Percentiles rank a stretch among this genome's conserved stretches.
These are phyloP conservation scores for Yarrowia sp. DNA, from an alignment of 805 yeast genomes.

Conservation along the genomic window DNA sequence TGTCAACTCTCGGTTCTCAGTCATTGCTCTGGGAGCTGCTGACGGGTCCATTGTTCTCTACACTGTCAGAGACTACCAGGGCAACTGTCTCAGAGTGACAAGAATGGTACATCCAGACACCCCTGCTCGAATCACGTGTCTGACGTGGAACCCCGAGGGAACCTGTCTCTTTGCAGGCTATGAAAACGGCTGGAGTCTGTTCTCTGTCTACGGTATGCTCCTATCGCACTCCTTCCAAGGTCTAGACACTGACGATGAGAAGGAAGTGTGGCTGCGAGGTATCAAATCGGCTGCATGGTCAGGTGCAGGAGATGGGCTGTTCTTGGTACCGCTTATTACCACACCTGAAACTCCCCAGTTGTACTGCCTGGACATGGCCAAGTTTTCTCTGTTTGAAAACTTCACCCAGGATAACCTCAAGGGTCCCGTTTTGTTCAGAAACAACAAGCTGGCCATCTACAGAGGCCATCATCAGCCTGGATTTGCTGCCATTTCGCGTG, in stretches of 20 bases:
- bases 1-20: conserved; percentile 54
- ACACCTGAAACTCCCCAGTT: conserved; percentile 2
- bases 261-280: conserved; percentile 45
- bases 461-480: conserved; percentile 57
- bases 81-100: conserved; percentile 46
- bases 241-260: conserved; percentile 43
- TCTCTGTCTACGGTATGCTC: conserved; percentile 58
- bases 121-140: conserved; percentile 44
- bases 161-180: conserved; percentile 48
- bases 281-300: conserved; percentile 49
- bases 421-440: conserved; percentile 55
- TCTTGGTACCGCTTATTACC: conserved; percentile 46
- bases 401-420: conserved; percentile 48
- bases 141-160: conserved; percentile 53
- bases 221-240: conserved; percentile 52
- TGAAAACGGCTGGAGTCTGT: conserved; percentile 58
- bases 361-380: conserved; percentile 25
- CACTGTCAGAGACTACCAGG: conserved; percentile 52
- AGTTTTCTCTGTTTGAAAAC: conserved; percentile 35
- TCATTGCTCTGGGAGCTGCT: conserved; percentile 53
- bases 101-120: conserved; percentile 47
- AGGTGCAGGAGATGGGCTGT: conserved; percentile 50
- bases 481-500: conserved; percentile 53
- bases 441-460: conserved; percentile 55
- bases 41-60: conserved; percentile 52